Conservation (phyloP, 2,329 filamentous ascomycete genomes). For the Pseudogymnoascus sp. region DNA sequence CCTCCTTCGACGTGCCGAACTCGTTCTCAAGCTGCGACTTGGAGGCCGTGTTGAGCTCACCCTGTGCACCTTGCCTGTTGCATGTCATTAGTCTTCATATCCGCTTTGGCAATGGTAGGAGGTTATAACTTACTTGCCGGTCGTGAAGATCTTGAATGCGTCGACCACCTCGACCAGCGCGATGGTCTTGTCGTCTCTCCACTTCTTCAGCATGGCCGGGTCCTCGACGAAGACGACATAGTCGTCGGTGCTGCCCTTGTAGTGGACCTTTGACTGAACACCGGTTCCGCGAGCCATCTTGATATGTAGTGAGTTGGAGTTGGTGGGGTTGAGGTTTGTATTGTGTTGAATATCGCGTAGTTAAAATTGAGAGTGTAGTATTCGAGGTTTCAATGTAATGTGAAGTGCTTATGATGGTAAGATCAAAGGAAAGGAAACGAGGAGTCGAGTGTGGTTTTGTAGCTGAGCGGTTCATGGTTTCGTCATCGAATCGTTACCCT, state of each 20-base stretch:
- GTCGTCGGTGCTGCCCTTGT: constrained; percentile 58
- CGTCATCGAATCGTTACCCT: neutral
- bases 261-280: constrained; percentile 55
- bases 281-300: constrained; percentile 49
- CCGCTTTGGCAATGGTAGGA: neutral
- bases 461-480: constrained; percentile 4
- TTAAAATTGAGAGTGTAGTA: neutral
- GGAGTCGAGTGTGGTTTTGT: neutral
- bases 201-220: constrained; percentile 60
- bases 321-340: neutral
- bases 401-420: constrained; percentile 4
- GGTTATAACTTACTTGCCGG: constrained; percentile 63
- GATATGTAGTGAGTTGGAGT: neutral
- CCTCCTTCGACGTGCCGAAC: constrained; percentile 73
- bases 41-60: constrained; percentile 66
- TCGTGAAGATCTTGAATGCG: constrained; percentile 81
- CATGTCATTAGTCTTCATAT: neutral
- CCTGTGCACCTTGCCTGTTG: constrained; percentile 41
- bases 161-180: constrained; percentile 79
- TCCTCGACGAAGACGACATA: constrained; percentile 59
- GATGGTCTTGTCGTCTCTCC: constrained; percentile 69
- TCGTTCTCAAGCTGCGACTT: constrained; percentile 70
- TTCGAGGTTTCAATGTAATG: neutral
- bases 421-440: neutral
- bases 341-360: neutral